Base-by-base conservation (phyloP, 2,329 filamentous ascomycete genomes). In the Phialemonium atrogriseum region DNA sequence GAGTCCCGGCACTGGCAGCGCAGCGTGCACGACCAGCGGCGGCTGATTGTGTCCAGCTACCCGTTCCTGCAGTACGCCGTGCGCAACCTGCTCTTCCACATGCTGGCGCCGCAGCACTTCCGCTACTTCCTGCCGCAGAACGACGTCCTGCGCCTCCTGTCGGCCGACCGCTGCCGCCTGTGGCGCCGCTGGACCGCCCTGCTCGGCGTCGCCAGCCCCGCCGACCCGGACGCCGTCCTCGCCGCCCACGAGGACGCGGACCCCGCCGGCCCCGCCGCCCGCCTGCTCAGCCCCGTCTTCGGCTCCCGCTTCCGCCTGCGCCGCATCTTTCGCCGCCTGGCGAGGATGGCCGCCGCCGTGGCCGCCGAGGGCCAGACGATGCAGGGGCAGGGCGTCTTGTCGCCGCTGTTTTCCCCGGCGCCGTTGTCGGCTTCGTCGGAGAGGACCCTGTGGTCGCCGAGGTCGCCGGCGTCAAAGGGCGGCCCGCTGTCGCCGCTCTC, bases 161-260 rank as follows among this genome's bases (percentile, higher is more conserved):
- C 48, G 1, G 44, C 42, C 2, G 39, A 52, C 26, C 18, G 42
- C 0, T 52, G 45, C 34, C 44, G 51, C 1, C 38, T 57, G n/a
- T 57, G 53, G 53, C 41, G 46, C 19, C 38, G 52, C 4, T 57
- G 54, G 54, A 55, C 51, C 0, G 37, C 41, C 5, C 37, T 55
- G 6, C 22, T 55, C 9, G 49, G 50, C 4, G 33, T 36, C 10
- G 32, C 39, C 3, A 48, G 50, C 4, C 33, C 36, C 10, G 32
- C 39, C 3, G 46, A 48, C 6, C 35, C 50, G 4, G 37, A 32
- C 1, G 40, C 23, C 1, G 40, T 54, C 7, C 15, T 55, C 0
- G 35, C 31, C 3, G 33, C 25, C 7, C 45, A 48, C 16, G 29
- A 18, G 11, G 10, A 23, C 5, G n/a, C n/a, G n/a, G n/a, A n/a